A percentile compares a stretch with the other conserved stretches of the same genome.
phyloP scores from a whole-genome alignment of 2,329 filamentous ascomycete genomes.

The Gnomoniopsis smithogilvyi region DNA sequence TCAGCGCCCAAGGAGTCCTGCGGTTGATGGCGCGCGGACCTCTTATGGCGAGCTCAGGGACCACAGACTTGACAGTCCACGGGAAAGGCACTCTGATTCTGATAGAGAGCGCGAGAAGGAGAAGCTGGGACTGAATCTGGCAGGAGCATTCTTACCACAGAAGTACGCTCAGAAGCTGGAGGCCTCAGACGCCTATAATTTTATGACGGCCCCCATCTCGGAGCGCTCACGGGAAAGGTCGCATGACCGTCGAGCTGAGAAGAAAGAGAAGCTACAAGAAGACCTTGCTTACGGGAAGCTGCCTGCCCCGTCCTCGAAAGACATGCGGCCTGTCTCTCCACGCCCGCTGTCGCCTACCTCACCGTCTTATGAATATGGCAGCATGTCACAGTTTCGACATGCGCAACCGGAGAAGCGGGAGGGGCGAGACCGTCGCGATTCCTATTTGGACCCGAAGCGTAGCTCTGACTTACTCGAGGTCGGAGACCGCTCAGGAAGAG shows the following conservation, averaged over 20 bases:
- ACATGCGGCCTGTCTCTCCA: slow-evolving; percentile 24
- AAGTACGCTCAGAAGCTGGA: slow-evolving; percentile 41
- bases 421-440: slow-evolving; percentile 28
- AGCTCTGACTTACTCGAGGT: slow-evolving; percentile 14
- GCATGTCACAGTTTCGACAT: slow-evolving; percentile 37
- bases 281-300: slow-evolving; percentile 49
- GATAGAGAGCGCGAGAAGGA: slow-evolving; percentile 28
- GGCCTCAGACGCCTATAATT: slow-evolving; percentile 19
- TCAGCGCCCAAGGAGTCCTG: slow-evolving; percentile 32
- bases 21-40: slow-evolving; percentile 18
- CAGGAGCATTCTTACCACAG: slow-evolving; percentile 41
- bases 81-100: slow-evolving; percentile 26
- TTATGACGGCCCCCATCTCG: slow-evolving; percentile 24
- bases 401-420: slow-evolving; percentile 27
- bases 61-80: slow-evolving; percentile 25
- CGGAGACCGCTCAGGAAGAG: slow-evolving; percentile 16
- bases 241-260: slow-evolving; percentile 24
- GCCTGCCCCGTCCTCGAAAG: slow-evolving; percentile 9
- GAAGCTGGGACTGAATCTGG: slow-evolving; percentile 15
- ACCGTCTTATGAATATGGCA: slow-evolving; percentile 25
- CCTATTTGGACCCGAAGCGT: slow-evolving; percentile 22
- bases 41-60: slow-evolving; percentile 21
- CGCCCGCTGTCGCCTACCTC: slow-evolving; percentile 19
- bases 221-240: slow-evolving; percentile 25
- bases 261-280: slow-evolving; percentile 30